Percentiles rank a stretch among this genome's conserved stretches.
Evolutionary conservation across 345 rosid species (phyloP).

Genomic region (Hypericum androsaemum): DNA sequence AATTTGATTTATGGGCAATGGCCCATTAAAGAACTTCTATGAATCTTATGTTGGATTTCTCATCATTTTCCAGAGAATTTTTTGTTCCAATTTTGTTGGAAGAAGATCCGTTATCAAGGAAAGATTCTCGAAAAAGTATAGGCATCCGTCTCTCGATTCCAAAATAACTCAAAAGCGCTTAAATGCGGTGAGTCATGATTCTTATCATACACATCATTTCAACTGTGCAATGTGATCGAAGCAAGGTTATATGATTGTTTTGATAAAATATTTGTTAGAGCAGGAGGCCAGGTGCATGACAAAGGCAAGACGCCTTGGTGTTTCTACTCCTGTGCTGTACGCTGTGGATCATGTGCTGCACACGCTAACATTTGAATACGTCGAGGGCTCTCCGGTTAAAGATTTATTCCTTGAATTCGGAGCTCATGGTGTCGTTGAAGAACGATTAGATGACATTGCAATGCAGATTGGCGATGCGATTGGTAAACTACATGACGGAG

Average conservation of each 20-base stretch:
- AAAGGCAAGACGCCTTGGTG: conserved; percentile 86
- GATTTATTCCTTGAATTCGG: conserved; percentile 78
- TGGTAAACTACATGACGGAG: conserved; percentile 90
- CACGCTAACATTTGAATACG: conserved; percentile 70
- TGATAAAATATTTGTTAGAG: conserved; percentile 2
- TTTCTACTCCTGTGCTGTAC: conserved; percentile 63
- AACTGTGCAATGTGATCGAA: not conserved
- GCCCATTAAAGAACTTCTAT: not conserved
- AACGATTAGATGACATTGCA: conserved; percentile 62
- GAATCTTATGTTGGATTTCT: not conserved
- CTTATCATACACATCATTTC: not conserved
- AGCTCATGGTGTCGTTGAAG: conserved; percentile 46
- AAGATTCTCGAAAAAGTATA: conserved; percentile 87
- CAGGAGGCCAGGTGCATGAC: conserved; percentile 98
- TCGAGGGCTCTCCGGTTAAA: conserved; percentile 73
- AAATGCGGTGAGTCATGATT: conserved; percentile 60
- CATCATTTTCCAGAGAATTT: conserved; percentile 51
- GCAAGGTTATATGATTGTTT: not conserved
- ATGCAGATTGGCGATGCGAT: conserved; percentile 77
- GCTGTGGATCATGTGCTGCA: conserved; percentile 65
- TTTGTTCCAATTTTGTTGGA: conserved; percentile 67
- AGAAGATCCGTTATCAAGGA: conserved; percentile 69
- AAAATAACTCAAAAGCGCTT: conserved; percentile 75
- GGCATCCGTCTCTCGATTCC: conserved; percentile 81
- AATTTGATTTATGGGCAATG: no score